These are phyloP conservation scores for Blastosporella zonata DNA, from an alignment of 1,284 basidiomycete species.

Conservation along the genomic window DNA sequence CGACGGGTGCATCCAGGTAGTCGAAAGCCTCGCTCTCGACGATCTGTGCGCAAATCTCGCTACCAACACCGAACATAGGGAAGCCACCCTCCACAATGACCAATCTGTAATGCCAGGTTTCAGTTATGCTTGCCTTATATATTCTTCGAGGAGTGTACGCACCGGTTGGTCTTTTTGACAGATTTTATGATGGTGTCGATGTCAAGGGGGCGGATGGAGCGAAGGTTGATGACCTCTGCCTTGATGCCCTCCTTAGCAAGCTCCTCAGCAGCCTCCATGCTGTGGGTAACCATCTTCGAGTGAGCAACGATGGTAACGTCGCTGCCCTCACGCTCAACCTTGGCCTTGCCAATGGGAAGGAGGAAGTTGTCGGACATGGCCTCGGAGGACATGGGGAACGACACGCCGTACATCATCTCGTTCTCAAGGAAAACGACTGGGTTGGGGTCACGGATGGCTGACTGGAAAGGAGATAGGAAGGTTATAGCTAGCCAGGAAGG, in stretches of 20 bases:
- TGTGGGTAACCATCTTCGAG: slow-evolving; percentile 93
- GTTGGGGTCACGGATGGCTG: slow-evolving; percentile 98
- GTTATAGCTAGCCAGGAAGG: slow-evolving; percentile 5
- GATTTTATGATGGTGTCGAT: slow-evolving; percentile 95
- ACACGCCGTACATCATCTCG: slow-evolving; percentile 97
- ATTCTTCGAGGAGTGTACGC: slow-evolving; percentile 9
- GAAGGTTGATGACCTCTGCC: slow-evolving; percentile 97
- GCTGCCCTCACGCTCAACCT: slow-evolving; percentile 90
- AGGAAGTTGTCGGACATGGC: slow-evolving; percentile 95
- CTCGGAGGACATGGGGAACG: slow-evolving; percentile 94
- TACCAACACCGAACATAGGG: slow-evolving; percentile 97
- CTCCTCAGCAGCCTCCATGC: slow-evolving; percentile 88
- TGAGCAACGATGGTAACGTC: slow-evolving; percentile 97
- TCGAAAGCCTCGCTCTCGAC: slow-evolving; percentile 96
- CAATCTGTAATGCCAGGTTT: slow-evolving; percentile 31
- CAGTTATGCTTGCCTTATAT: neutral
- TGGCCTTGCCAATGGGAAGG: slow-evolving; percentile 96
- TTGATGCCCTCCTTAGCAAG: slow-evolving; percentile 96
- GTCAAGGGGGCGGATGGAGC: slow-evolving; percentile 93
- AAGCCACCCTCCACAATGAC: slow-evolving; percentile 98
- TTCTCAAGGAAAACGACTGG: slow-evolving; percentile 99
- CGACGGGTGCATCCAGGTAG: slow-evolving; percentile 96
- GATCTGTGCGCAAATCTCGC: slow-evolving; percentile 96
- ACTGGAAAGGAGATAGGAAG: slow-evolving; percentile 38
- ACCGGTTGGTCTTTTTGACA: slow-evolving; percentile 98